These are phyloP conservation scores for Diplogelasinospora grovesii DNA, from an alignment of 495 filamentous ascomycete species.

Conservation along the genomic window DNA sequence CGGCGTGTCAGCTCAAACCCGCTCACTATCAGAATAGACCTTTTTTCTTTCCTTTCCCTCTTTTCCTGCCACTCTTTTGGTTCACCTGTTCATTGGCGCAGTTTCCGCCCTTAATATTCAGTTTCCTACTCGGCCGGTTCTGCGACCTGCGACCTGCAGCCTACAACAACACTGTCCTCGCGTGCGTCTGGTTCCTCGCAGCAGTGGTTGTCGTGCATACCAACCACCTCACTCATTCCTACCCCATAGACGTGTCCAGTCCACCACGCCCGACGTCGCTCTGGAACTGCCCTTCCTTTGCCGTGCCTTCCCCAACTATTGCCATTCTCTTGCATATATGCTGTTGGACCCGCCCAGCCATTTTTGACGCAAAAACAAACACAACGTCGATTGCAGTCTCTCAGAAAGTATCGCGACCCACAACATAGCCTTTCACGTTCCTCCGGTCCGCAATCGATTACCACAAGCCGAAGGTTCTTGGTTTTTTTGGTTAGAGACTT, in stretches of 20 bases:
- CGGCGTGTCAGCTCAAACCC: slow-evolving; percentile 11
- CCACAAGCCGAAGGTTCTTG: slow-evolving; percentile 7
- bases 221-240: slow-evolving; percentile 11
- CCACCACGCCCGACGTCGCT: slow-evolving; percentile 5
- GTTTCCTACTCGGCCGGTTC: neutral
- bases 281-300: neutral
- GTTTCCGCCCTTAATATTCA: neutral
- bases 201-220: slow-evolving; percentile 7
- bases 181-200: slow-evolving; percentile 2
- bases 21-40: slow-evolving; percentile 10
- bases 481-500: slow-evolving; percentile 25
- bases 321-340: slow-evolving; percentile 18
- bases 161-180: neutral
- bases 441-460: slow-evolving; percentile 5
- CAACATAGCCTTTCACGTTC: slow-evolving; percentile 1
- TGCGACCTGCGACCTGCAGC: slow-evolving; percentile 2
- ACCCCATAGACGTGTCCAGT: slow-evolving; percentile 1
- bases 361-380: slow-evolving; percentile 9
- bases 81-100: too few species aligned
- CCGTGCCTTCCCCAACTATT: slow-evolving; percentile 2
- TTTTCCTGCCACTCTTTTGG: slow-evolving; percentile 12
- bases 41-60: slow-evolving; percentile 9
- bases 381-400: slow-evolving; percentile 6
- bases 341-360: slow-evolving; percentile 10
- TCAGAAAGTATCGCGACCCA: slow-evolving; percentile 11